Base-by-base conservation (phyloP, 768 basidiomycete species). In the Kwoniella bestiolae region DNA sequence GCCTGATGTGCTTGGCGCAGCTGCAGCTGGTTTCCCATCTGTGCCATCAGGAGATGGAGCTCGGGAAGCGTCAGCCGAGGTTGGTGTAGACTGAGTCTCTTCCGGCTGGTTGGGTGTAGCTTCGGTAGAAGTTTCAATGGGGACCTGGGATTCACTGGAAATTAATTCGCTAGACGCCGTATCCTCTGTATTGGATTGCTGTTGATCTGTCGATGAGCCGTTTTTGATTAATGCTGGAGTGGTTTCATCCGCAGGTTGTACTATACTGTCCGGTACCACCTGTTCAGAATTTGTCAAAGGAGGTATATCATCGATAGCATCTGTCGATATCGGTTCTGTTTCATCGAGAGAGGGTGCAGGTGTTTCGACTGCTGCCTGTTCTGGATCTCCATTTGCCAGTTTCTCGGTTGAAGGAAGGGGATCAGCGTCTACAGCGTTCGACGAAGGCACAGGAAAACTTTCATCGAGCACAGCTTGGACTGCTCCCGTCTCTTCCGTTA, bases 51-150 rank as follows among this genome's bases (percentile, higher is more conserved):
- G 66, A 8, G 66, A 56, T 11, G 53, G 34, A 9, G 60, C 28
- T 38, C 66, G 60, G 21, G 66, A 67, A 5, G 66, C 51, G 21
- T 41, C 18, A 16, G 52, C 46, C 18, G 60, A 67, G 12, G 52
- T 26, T 2, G 66, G 41, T 5, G 31, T 26, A 26, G 50, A 53
- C 18, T 53, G 38, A 28, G 9, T n/a, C 9, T 56, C 18, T 29
- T 35, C 28, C 14, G 32, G 8, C 5, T 23, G 7, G 25, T 51
- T 50, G 11, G 51, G 49, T 32, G 56, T 21, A 57, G 53, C 5
- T 18, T 55, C 47, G 28, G n/a, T 29, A 5, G 21, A 9, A 35
- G 32, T 4, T 12, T 51, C 18, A n/a, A 21, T 32, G 2, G 31
- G 11, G 34, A 9, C 16, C n/a, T 16, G 16, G 28, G 18, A 16